phyloP scores from a whole-genome alignment of 768 basidiomycete genomes.

The Trametopsis cervina region DNA sequence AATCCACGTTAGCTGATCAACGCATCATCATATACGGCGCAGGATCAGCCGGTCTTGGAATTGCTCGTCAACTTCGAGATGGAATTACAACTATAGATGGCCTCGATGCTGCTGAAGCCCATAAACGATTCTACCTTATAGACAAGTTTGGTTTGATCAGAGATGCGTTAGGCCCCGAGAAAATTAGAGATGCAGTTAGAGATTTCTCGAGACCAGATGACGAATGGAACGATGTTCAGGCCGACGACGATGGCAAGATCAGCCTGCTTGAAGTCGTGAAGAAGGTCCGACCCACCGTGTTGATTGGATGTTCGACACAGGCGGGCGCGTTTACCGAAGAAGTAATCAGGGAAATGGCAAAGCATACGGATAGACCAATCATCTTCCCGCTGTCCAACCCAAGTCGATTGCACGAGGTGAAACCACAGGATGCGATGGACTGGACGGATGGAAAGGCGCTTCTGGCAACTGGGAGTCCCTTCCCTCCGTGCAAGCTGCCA shows the following conservation, averaged over 20 bases:
- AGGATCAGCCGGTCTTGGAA: constrained; percentile 79
- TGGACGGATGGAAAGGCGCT: constrained; percentile 81
- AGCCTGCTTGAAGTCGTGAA: constrained; percentile 63
- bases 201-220: constrained; percentile 53
- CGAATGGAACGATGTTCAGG: constrained; percentile 41
- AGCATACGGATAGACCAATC: constrained; percentile 64
- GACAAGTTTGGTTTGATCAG: constrained; percentile 64
- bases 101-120: constrained; percentile 50
- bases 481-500: constrained; percentile 62
- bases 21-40: constrained; percentile 75
- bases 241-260: constrained; percentile 35
- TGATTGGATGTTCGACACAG: constrained; percentile 81
- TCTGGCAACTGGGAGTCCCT: constrained; percentile 81
- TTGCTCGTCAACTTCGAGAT: constrained; percentile 67
- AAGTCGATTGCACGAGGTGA: constrained; percentile 66
- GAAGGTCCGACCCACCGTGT: constrained; percentile 67
- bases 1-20: constrained; percentile 60
- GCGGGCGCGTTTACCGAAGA: constrained; percentile 75
- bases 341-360: constrained; percentile 61
- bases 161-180: constrained; percentile 34
- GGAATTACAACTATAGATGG: constrained; percentile 55
- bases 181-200: constrained; percentile 39
- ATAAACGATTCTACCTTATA: constrained; percentile 61
- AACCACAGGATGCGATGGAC: constrained; percentile 59
- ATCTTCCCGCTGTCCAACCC: constrained; percentile 85